Conservation (phyloP, 208 protist species). For the Naegleria gruberi region DNA sequence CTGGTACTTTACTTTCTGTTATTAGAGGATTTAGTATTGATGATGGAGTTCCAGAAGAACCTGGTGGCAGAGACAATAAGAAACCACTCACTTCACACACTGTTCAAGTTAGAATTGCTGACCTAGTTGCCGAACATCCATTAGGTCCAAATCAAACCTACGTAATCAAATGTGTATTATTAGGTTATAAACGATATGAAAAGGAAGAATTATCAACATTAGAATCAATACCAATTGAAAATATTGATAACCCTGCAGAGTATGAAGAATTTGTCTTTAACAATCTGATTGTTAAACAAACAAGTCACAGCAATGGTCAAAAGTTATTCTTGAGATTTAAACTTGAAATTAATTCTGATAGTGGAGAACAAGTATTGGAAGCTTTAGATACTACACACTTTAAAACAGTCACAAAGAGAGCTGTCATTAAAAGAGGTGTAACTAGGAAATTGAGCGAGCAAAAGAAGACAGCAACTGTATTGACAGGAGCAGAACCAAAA, state of each 20-base stretch:
- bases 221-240: background rate
- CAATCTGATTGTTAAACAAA: background rate
- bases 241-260: background rate
- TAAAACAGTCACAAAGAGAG: constrained; percentile 14
- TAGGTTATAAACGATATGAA: background rate
- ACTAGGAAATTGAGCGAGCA: background rate
- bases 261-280: background rate
- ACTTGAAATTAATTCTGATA: background rate
- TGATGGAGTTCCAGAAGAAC: background rate
- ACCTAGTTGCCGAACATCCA: background rate
- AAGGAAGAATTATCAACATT: background rate
- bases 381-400: background rate
- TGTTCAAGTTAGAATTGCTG: background rate
- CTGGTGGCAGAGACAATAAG: background rate
- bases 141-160: background rate
- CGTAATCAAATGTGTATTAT: background rate
- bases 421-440: background rate
- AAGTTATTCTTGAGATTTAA: background rate
- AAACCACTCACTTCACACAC: background rate
- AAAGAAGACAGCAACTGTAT: background rate
- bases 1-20: background rate
- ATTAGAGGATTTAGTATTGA: background rate
- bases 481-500: background rate
- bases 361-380: background rate
- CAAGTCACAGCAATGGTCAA: background rate